Conservation (phyloP, 2,329 filamentous ascomycete genomes). For the Pseudogymnoascus sp. region DNA sequence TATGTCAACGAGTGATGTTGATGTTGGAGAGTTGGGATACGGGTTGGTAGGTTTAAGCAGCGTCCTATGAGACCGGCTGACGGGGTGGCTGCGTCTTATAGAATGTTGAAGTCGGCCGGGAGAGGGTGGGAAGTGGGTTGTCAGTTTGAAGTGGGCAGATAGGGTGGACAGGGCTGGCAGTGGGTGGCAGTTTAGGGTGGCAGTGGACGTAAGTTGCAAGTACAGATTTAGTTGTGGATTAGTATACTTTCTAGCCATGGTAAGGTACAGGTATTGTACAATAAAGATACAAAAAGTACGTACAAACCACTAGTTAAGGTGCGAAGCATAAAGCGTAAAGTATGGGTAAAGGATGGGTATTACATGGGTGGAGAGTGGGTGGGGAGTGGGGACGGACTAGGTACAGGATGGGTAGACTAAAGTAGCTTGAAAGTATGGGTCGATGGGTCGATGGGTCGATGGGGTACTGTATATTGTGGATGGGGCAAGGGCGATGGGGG, state of each 20-base stretch:
- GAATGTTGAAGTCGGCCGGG: neutral
- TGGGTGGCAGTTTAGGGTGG: neutral
- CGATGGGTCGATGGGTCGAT: neutral
- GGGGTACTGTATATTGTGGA: too few relatives aligned
- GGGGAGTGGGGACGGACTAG: neutral
- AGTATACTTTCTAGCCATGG: neutral
- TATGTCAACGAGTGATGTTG: neutral
- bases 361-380: neutral
- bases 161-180: neutral
- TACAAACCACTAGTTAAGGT: neutral
- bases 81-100: neutral
- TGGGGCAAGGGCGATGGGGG: neutral
- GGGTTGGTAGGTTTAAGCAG: neutral
- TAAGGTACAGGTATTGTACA: neutral
- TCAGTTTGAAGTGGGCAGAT: neutral
- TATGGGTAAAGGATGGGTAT: neutral
- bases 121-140: neutral
- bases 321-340: neutral
- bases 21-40: neutral
- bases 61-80: neutral
- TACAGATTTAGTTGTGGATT: neutral
- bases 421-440: neutral
- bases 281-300: neutral
- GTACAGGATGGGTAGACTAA: neutral
- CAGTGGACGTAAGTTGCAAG: neutral